A percentile compares a stretch with the other conserved stretches of the same genome.
Evolutionary conservation across 768 basidiomycete genomes (phyloP).

Genomic region (Termitomyces sp.): DNA sequence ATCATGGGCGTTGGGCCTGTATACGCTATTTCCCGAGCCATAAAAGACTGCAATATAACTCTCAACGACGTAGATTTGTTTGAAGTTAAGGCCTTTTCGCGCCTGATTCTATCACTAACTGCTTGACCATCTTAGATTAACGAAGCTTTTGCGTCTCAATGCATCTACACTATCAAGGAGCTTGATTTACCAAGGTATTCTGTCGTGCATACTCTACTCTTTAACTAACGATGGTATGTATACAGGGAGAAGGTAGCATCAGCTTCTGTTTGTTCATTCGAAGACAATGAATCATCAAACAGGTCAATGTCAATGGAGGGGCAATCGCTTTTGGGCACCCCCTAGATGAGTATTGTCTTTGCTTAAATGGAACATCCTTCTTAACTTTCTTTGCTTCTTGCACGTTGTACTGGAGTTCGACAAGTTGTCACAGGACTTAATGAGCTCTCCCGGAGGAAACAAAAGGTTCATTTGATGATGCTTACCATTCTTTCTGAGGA

Average conservation of each 20-base stretch:
- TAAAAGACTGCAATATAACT: constrained; percentile 61
- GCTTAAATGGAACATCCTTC: neutral
- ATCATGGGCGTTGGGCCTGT: constrained; percentile 88
- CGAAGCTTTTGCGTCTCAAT: constrained; percentile 87
- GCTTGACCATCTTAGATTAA: constrained; percentile 55
- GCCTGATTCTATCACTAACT: neutral
- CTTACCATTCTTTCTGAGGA: neutral
- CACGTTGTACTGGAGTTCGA: constrained; percentile 79
- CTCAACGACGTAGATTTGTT: constrained; percentile 72
- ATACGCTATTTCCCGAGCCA: constrained; percentile 75
- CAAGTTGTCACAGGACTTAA: constrained; percentile 82
- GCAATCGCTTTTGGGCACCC: constrained; percentile 86
- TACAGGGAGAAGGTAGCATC: constrained; percentile 30
- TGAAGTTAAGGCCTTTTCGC: constrained; percentile 41
- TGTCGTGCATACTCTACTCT: neutral
- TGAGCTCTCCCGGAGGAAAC: constrained; percentile 61
- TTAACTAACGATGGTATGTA: neutral
- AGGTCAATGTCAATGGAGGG: constrained; percentile 88
- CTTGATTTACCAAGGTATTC: constrained; percentile 49
- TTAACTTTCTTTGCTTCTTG: constrained; percentile 4
- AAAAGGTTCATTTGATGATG: constrained; percentile 43
- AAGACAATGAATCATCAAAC: neutral
- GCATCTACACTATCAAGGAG: constrained; percentile 62
- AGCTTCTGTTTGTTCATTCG: neutral
- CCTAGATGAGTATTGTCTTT: constrained; percentile 51